Evolutionary conservation across 2,329 filamentous ascomycete species (phyloP), one percentile per base, ranked within the genome.

Genomic region (Nemania serpens): DNA sequence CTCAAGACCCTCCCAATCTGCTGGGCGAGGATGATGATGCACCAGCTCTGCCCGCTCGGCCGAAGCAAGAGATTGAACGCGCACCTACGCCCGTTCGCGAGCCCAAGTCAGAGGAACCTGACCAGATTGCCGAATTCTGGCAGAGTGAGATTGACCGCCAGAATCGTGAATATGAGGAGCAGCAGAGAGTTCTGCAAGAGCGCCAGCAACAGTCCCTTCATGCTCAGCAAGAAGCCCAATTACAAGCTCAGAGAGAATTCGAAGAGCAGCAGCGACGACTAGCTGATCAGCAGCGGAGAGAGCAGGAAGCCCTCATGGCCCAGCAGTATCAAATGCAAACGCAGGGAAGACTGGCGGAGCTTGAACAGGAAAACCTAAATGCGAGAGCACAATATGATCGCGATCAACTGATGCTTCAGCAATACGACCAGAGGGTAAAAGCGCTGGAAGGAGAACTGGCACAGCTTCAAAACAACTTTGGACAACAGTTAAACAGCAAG

Each of bases 41-140:
- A 13, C 93, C 95, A 1, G 89, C 91, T 12, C 80, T 99, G 55
- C 95, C 95, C 0, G 86, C 88, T 22, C 85, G 95, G 62, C 95
- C 81, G 75, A 97, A 84, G 79, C 90, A 81, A 81, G 93, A 83
- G 78, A 91, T 85, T 69, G 89, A 82, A 79, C 82, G 78, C 75
- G 79, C 85, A 56, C 88, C 91, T 1, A 88, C 89, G 1, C 90
- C 92, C 1, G 86, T 90, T 1, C 85, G 86, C 10, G 81, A 84
- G 50, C 84, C 87, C 6, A 88, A 88, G 69, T 79, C 85, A 0
- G 88, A 93, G 3, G 95, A 97, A 70, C 94, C 94, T 0, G 93
- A 95, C 71, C 92, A 96, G 50, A 98, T 99, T 73, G 91, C 91
- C 54, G 95, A 99, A 70, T 99, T 99, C 76, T 99, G 95, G 95